These are phyloP conservation scores for Hygrophila difformis DNA, from an alignment of 257 asterid species.

Conservation along the genomic window DNA sequence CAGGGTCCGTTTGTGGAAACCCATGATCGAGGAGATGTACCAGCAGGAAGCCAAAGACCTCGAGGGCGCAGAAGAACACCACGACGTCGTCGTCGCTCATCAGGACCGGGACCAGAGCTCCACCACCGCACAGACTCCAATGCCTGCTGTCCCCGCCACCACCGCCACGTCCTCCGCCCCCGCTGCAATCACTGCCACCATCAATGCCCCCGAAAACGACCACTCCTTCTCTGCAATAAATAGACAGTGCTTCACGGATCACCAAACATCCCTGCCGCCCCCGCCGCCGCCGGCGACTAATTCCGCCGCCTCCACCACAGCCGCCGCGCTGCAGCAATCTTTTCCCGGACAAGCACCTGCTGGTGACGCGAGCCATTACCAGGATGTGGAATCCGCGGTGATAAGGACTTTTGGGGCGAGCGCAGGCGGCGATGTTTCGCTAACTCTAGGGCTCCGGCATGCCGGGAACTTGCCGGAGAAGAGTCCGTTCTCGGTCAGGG, in stretches of 20 bases:
- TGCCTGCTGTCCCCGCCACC: slow-evolving; percentile 17
- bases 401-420: slow-evolving; percentile 66
- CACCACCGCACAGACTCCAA: slow-evolving; percentile 58
- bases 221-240: background rate
- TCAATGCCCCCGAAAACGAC: background rate
- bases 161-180: slow-evolving; percentile 12
- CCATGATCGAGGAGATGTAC: slow-evolving; percentile 99
- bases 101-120: slow-evolving; percentile 30
- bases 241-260: background rate
- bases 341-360: no score
- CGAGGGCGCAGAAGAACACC: slow-evolving; percentile 13
- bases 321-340: no score
- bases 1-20: slow-evolving; percentile 99
- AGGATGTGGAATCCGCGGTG: slow-evolving; percentile 41
- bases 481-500: background rate
- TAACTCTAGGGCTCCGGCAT: slow-evolving; percentile 90
- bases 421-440: slow-evolving; percentile 85
- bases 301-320: no score
- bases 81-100: no score
- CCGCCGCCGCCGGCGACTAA: background rate
- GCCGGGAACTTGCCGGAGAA: slow-evolving; percentile 87
- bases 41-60: slow-evolving; percentile 86
- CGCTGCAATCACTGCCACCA: slow-evolving; percentile 20
- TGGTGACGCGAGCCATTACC: no score
- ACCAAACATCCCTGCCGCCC: background rate